A percentile compares a stretch with the other conserved stretches of the same genome.
These are phyloP conservation scores for Collariella sp. DNA, from an alignment of 495 filamentous ascomycete species.

Conservation along the genomic window DNA sequence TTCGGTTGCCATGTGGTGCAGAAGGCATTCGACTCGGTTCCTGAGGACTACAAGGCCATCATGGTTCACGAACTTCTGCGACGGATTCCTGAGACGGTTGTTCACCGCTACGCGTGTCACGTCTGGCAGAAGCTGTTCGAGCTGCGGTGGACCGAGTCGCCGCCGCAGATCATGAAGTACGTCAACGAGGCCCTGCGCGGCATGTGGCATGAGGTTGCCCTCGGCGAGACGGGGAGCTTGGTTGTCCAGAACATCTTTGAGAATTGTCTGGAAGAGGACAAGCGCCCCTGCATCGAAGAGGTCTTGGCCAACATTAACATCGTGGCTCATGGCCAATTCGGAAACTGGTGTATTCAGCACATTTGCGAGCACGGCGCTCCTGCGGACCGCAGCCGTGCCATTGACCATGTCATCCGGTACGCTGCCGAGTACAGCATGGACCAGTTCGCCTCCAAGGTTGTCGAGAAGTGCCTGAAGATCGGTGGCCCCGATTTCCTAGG, in stretches of 20 bases:
- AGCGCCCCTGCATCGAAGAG: constrained; percentile 96
- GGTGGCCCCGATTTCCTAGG: constrained; percentile 83
- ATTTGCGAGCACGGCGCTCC: constrained; percentile 95
- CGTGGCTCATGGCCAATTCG: constrained; percentile 96
- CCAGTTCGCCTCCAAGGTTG: constrained; percentile 97
- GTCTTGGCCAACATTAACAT: constrained; percentile 89
- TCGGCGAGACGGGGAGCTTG: constrained; percentile 93
- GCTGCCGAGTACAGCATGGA: constrained; percentile 97
- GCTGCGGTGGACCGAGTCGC: constrained; percentile 86
- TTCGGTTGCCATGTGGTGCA: constrained; percentile 98
- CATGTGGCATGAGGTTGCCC: constrained; percentile 98
- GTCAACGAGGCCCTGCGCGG: constrained; percentile 92
- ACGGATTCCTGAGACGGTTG: constrained; percentile 93
- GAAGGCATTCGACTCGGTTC: constrained; percentile 95
- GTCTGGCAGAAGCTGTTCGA: constrained; percentile 99
- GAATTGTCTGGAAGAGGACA: constrained; percentile 97
- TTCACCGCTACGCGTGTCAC: constrained; percentile 96
- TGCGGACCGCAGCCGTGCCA: constrained; percentile 80
- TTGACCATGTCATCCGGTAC: constrained; percentile 89
- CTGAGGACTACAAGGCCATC: constrained; percentile 92
- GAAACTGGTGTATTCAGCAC: constrained; percentile 99
- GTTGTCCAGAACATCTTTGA: constrained; percentile 99
- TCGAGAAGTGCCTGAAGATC: constrained; percentile 98
- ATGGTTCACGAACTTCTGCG: constrained; percentile 97
- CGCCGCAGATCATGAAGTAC: constrained; percentile 96